Evolutionary conservation across 305 asterid species (phyloP), one percentile per base, ranked within the genome.

Genomic region (Rubia occidens): DNA sequence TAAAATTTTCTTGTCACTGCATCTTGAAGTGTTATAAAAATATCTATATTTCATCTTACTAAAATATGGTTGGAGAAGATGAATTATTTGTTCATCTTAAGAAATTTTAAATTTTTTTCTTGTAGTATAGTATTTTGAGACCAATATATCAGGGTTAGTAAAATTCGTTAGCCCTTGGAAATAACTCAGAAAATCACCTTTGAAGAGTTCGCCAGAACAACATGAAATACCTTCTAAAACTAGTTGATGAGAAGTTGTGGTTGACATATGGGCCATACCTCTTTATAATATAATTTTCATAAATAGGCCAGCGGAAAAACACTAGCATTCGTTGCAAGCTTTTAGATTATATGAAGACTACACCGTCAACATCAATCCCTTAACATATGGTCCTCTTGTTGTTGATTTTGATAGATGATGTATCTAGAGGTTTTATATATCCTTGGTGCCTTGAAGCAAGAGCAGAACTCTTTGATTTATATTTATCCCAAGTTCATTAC

Each of bases 401-500:
- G 98, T 97, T 42, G 96, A 90, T 79, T 93, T 90, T 42, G 98
- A 93, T 78, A 96, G 97, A 49, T 97, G 87, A 37, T 93, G 97
- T 63, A 85, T 93, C 60, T 97, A 93, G 71, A 53, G 90, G 71
- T 90, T 93, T 78, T 93, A 93, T 78, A 29, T 29, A 29, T 29
- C 97, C 98, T 1, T 97, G 90, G 83, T 87, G 95, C 51, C 90
- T 87, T 54, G 88, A 88, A 78, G 98, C 97, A 9, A 90, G 87
- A 84, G 95, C 98, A 60, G 98, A 93, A 84, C 97, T 88, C 32
- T 45, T 87, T 68, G 98, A 93, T 86, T 96, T 93, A 68, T 93
- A 95, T 86, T 85, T 82, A 85, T 83, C 62, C 87, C 89, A 8
- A 69, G 72, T 69, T 66, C 61, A 67, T 82, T 93, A 24, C 73